phyloP scores from a whole-genome alignment of 2,329 filamentous ascomycete genomes.

The Sporothrix luriei region DNA sequence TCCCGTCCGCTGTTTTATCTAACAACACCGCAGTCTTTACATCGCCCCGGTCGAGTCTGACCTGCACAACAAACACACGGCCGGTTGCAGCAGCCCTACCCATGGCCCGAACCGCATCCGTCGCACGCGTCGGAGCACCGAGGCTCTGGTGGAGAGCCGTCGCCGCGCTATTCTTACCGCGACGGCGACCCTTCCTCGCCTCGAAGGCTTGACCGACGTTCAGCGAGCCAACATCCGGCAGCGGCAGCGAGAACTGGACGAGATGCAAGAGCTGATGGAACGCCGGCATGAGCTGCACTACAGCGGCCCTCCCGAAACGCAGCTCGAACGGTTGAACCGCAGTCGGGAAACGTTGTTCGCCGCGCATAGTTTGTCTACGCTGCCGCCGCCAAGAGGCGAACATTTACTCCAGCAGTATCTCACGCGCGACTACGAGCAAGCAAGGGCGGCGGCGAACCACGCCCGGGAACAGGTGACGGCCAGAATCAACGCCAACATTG shows the following conservation, averaged over 20 bases:
- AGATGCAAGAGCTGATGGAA: neutral
- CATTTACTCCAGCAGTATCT: constrained; percentile 17
- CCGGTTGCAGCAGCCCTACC: constrained; percentile 27
- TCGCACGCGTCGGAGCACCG: constrained; percentile 32
- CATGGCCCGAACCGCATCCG: constrained; percentile 30
- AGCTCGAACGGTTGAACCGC: neutral
- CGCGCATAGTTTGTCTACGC: neutral
- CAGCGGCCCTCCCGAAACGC: neutral
- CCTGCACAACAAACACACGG: constrained; percentile 31
- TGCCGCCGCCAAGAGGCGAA: neutral
- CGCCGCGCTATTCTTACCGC: constrained; percentile 34
- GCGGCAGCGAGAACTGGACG: neutral
- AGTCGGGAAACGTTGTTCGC: neutral
- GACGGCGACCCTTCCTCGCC: neutral
- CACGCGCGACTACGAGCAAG: constrained; percentile 16
- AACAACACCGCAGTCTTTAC: constrained; percentile 34
- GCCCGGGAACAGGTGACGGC: neutral
- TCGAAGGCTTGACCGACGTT: neutral
- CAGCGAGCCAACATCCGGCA: neutral
- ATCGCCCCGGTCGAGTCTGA: constrained; percentile 37
- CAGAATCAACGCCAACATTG: neutral
- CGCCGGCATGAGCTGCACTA: neutral
- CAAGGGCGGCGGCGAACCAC: neutral
- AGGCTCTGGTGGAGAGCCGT: constrained; percentile 34
- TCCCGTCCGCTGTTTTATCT: neutral